phyloP scores from a whole-genome alignment of 2,329 filamentous ascomycete genomes.

The Chrysoporthe cubensis region DNA sequence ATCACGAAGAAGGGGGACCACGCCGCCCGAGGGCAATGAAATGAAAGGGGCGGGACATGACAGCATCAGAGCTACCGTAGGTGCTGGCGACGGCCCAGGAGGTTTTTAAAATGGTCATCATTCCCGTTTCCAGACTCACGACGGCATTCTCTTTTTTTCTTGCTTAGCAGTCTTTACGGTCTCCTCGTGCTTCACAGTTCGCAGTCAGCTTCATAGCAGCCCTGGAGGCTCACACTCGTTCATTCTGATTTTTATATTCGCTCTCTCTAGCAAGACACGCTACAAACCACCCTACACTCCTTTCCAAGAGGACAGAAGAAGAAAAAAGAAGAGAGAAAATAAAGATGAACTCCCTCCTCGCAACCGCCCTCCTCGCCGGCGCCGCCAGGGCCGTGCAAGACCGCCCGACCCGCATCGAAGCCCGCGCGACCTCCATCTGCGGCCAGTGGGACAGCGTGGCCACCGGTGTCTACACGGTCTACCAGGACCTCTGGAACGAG shows the following conservation, averaged over 20 bases:
- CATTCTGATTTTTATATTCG: neutral
- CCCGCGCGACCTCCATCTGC: slow-evolving; percentile 21
- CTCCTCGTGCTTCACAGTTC: neutral
- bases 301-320: neutral
- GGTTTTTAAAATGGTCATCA: neutral
- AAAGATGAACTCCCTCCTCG: slow-evolving; percentile 29
- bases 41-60: slow-evolving; percentile 1
- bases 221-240: slow-evolving; percentile 18
- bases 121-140: neutral
- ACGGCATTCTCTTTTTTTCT: neutral
- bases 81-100: neutral
- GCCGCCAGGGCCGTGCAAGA: slow-evolving; percentile 8
- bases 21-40: neutral
- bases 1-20: neutral
- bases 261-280: too few relatives aligned
- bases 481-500: slow-evolving; percentile 57
- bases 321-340: slow-evolving; percentile 1
- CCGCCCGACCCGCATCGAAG: slow-evolving; percentile 8
- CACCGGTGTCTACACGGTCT: slow-evolving; percentile 46
- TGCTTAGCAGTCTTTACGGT: neutral
- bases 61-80: neutral
- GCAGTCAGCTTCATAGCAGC: neutral
- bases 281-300: neutral
- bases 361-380: slow-evolving; percentile 13
- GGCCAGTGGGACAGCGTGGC: slow-evolving; percentile 18